Evolutionary conservation across 2,329 filamentous ascomycete genomes (phyloP).

Genomic region (Diaporthe vaccinii): DNA sequence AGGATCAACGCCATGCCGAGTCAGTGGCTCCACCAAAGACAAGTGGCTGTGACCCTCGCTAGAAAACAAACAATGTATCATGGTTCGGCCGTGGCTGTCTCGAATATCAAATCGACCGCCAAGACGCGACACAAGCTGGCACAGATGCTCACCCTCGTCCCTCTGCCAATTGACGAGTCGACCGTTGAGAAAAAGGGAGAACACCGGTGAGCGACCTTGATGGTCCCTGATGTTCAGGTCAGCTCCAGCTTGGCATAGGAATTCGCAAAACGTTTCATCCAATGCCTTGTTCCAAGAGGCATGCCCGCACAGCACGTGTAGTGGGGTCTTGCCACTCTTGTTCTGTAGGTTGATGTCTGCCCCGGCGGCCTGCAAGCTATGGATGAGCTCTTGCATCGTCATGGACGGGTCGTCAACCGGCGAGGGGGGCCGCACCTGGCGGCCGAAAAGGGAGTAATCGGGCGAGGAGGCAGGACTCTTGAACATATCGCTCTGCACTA

Average conservation of each 20-base stretch:
- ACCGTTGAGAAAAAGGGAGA: neutral
- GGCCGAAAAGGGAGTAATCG: neutral
- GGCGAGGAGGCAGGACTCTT: neutral
- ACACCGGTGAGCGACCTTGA: neutral
- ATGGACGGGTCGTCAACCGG: slow-evolving; percentile 12
- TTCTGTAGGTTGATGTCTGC: slow-evolving; percentile 22
- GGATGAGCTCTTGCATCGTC: slow-evolving; percentile 15
- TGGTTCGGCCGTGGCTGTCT: neutral
- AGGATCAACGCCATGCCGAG: neutral
- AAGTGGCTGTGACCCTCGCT: neutral
- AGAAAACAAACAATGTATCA: slow-evolving; percentile 2
- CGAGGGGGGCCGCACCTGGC: neutral
- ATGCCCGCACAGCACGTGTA: neutral
- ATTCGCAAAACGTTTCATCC: neutral
- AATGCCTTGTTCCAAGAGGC: neutral
- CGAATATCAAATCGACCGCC: slow-evolving; percentile 1
- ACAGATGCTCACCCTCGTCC: neutral
- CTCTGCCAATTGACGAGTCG: neutral
- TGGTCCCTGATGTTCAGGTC: slow-evolving; percentile 7
- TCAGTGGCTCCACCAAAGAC: neutral
- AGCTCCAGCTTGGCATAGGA: slow-evolving; percentile 10
- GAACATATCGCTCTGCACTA: slow-evolving; percentile 13
- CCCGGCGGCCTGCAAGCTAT: slow-evolving; percentile 19
- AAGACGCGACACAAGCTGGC: slow-evolving; percentile 6
- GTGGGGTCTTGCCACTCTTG: slow-evolving; percentile 3